Conservation (phyloP, 805 yeast species). For the Ogataea philodendri region DNA sequence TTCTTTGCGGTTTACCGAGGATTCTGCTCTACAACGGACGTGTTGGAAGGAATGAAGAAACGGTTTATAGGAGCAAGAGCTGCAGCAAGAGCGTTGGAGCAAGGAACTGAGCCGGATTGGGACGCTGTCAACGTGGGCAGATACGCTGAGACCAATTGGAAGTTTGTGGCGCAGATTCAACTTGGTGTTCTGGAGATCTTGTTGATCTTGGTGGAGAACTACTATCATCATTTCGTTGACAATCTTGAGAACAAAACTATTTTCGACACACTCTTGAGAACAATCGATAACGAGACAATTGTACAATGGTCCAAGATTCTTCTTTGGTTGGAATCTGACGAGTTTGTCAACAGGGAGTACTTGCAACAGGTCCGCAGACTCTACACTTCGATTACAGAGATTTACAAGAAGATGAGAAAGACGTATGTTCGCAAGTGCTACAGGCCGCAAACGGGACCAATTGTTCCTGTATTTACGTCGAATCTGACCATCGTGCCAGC, state of each 20-base stretch:
- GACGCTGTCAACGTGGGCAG: constrained; percentile 38
- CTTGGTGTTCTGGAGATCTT: constrained; percentile 78
- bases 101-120: constrained; percentile 53
- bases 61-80: constrained; percentile 62
- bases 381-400: constrained; percentile 33
- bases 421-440: constrained; percentile 67
- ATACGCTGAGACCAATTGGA: constrained; percentile 52
- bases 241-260: constrained; percentile 57
- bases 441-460: constrained; percentile 51
- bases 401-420: constrained; percentile 66
- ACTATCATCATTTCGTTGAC: constrained; percentile 72
- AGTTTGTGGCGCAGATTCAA: constrained; percentile 72
- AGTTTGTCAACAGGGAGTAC: constrained; percentile 13
- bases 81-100: constrained; percentile 47
- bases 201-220: constrained; percentile 65
- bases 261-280: constrained; percentile 62
- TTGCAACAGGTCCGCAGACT: constrained; percentile 22
- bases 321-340: constrained; percentile 24
- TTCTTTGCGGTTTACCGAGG: constrained; percentile 69
- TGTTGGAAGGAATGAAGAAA: constrained; percentile 51
- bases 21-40: constrained; percentile 54
- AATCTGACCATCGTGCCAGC: constrained; percentile 41
- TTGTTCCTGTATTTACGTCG: constrained; percentile 41
- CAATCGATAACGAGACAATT: constrained; percentile 63
- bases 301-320: constrained; percentile 46